Evolutionary conservation across 2,329 filamentous ascomycete genomes (phyloP).

Genomic region (Aspergillus sp.): DNA sequence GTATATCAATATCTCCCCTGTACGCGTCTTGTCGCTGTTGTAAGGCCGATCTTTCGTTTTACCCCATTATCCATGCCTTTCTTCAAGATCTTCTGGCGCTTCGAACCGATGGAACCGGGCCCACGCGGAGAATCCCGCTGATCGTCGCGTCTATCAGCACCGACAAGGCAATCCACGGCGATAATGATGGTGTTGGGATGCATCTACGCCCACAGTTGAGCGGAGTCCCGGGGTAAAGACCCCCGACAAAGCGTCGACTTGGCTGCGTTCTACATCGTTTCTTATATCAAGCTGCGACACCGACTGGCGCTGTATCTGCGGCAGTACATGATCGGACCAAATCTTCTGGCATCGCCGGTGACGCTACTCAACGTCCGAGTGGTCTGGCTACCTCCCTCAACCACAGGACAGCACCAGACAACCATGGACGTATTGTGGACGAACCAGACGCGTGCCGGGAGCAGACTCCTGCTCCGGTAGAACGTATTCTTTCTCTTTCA

Average conservation of each 20-base stretch:
- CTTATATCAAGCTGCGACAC: conserved; percentile 50
- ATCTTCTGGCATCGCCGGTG: conserved; percentile 27
- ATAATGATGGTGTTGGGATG: background rate
- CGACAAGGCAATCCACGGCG: background rate
- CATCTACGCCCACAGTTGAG: background rate
- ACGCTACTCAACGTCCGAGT: conserved; percentile 26
- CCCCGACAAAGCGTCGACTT: background rate
- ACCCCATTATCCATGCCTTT: no score
- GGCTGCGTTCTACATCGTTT: conserved; percentile 24
- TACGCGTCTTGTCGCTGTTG: no score
- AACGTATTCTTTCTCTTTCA: conserved; percentile 39
- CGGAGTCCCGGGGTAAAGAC: background rate
- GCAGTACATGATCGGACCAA: conserved; percentile 33
- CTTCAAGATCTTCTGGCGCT: no score
- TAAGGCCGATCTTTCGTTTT: no score
- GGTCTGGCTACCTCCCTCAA: conserved; percentile 28
- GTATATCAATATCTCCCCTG: no score
- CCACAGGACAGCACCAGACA: conserved; percentile 14
- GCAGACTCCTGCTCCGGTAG: conserved; percentile 30
- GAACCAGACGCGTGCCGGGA: conserved; percentile 30
- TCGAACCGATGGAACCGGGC: background rate
- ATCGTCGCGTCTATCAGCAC: background rate
- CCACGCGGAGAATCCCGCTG: background rate
- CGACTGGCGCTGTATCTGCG: conserved; percentile 30
- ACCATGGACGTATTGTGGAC: conserved; percentile 35